Percentiles rank a stretch among this genome's conserved stretches.
Conservation (phyloP, 768 basidiomycete genomes). For the Fibroporia radiculosa region DNA sequence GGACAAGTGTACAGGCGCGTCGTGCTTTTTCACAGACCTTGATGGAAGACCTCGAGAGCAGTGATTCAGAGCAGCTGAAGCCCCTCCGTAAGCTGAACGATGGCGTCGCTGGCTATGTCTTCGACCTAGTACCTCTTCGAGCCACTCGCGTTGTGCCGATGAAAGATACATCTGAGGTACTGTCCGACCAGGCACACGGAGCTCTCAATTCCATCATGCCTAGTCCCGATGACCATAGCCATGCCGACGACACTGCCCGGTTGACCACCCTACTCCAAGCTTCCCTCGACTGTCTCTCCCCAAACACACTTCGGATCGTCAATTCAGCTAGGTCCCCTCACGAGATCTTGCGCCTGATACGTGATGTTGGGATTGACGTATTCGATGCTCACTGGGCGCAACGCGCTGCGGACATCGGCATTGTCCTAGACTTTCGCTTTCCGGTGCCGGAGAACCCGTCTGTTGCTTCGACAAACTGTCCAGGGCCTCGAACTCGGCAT, state of each 20-base stretch:
- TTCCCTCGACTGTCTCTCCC: conserved; percentile 50
- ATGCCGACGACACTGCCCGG: conserved; percentile 1
- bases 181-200: conserved; percentile 1
- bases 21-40: conserved; percentile 54
- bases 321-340: conserved; percentile 56
- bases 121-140: conserved; percentile 54
- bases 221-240: neutral
- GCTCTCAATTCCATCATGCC: neutral
- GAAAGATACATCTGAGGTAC: neutral
- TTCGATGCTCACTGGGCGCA: conserved; percentile 73
- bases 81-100: conserved; percentile 57
- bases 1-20: conserved; percentile 46
- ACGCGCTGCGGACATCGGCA: conserved; percentile 55
- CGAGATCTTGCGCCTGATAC: conserved; percentile 61
- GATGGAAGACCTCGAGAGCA: conserved; percentile 45
- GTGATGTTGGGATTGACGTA: conserved; percentile 61
- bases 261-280: conserved; percentile 41
- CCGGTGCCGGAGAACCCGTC: conserved; percentile 29
- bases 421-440: conserved; percentile 76
- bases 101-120: conserved; percentile 59
- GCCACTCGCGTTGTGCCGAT: conserved; percentile 21
- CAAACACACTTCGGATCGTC: conserved; percentile 54
- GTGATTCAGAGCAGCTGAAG: conserved; percentile 43
- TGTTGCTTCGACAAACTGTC: neutral
- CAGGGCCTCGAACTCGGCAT: conserved; percentile 4